phyloP scores from a whole-genome alignment of 371 early-diverging fungal species.

The Syncephalastrum contaminatum region DNA sequence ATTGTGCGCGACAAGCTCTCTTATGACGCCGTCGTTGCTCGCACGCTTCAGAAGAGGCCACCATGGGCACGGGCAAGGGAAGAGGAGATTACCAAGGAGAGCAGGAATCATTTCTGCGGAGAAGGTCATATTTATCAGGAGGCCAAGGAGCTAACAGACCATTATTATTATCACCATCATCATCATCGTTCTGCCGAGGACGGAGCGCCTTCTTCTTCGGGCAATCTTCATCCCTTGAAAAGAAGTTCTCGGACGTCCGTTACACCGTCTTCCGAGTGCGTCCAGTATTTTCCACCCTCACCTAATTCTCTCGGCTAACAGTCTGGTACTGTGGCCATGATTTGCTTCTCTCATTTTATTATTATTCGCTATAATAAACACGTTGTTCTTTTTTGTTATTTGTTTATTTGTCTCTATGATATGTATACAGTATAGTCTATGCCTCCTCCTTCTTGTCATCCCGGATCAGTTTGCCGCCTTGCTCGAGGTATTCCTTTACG shows the following conservation, averaged over 20 bases:
- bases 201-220: too few relatives aligned
- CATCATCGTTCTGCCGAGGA: too few relatives aligned
- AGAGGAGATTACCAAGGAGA: too few relatives aligned
- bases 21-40: conserved; percentile 35
- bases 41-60: conserved; percentile 20
- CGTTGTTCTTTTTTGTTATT: conserved; percentile 5
- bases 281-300: conserved; percentile 33
- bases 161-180: background rate
- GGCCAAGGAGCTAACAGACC: background rate
- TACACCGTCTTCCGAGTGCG: conserved; percentile 22
- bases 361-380: background rate
- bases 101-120: conserved; percentile 10
- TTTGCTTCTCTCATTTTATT: too few relatives aligned
- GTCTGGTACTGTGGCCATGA: too few relatives aligned
- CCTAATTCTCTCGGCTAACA: conserved; percentile 24
- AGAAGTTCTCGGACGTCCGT: background rate
- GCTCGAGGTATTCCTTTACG: conserved; percentile 43
- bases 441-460: conserved; percentile 3
- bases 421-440: background rate
- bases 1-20: conserved; percentile 29
- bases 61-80: conserved; percentile 19
- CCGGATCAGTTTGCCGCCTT: conserved; percentile 39
- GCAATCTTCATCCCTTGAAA: background rate
- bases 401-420: background rate
- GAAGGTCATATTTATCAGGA: conserved; percentile 12